phyloP scores from a whole-genome alignment of 345 rosid genomes.

The Capsella bursapastoris region DNA sequence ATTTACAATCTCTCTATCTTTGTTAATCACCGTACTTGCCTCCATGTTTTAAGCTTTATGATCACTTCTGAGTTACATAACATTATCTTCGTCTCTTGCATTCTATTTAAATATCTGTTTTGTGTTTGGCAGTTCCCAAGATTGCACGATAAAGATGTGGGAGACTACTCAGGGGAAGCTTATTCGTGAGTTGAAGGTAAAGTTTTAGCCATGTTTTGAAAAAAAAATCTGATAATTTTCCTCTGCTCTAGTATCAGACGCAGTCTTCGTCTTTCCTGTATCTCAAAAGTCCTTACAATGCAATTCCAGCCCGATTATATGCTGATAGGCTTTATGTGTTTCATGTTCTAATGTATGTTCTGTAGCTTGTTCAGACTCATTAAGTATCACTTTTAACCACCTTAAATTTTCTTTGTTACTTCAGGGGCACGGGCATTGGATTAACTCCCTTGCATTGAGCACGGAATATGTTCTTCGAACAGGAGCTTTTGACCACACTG shows the following conservation, averaged over 20 bases:
- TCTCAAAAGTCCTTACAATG: neutral
- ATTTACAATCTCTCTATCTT: neutral
- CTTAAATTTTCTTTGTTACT: neutral
- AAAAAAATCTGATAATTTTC: neutral
- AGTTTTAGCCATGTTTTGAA: neutral
- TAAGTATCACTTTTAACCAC: conserved; percentile 6
- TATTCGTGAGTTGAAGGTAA: conserved; percentile 94
- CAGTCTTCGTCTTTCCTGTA: neutral
- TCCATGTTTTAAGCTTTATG: neutral
- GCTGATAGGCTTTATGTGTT: neutral
- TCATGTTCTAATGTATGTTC: neutral
- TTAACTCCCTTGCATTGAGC: conserved; percentile 94
- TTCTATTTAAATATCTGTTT: conserved; percentile 25
- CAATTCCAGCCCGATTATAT: neutral
- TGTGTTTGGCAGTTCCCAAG: conserved; percentile 75
- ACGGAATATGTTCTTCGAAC: conserved; percentile 94
- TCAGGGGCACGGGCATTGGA: conserved; percentile 99
- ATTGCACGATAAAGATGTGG: conserved; percentile 96
- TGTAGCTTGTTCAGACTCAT: neutral
- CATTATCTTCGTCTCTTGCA: neutral
- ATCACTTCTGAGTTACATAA: neutral
- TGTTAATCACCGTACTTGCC: neutral
- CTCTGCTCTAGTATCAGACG: neutral
- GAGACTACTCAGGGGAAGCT: conserved; percentile 96
- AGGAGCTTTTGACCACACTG: conserved; percentile 95